A percentile compares a stretch with the other conserved stretches of the same genome.
phyloP scores from a whole-genome alignment of 441 rosid species.

The Capsella rubella region DNA sequence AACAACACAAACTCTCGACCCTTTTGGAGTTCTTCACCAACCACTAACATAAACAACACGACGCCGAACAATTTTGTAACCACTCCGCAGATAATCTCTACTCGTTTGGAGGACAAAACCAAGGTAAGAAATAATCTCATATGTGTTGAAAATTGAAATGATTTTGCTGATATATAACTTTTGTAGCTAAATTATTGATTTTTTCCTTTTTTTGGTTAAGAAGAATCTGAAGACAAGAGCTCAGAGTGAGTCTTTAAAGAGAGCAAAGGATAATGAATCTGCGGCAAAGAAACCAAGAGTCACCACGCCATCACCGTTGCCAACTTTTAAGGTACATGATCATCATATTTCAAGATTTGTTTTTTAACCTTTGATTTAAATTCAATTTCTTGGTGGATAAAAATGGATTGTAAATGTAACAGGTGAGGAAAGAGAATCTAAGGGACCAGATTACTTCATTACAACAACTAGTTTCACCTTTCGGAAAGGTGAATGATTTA shows the following conservation, averaged over 20 bases:
- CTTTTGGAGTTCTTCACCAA: constrained; percentile 54
- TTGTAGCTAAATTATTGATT: neutral
- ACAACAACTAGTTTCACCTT: constrained; percentile 86
- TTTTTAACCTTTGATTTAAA: constrained; percentile 1
- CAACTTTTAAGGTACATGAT: constrained; percentile 81
- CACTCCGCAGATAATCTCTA: constrained; percentile 41
- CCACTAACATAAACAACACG: constrained; percentile 47
- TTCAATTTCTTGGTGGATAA: constrained; percentile 33
- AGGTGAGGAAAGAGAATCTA: constrained; percentile 81
- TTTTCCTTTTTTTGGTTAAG: neutral
- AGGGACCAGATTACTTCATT: constrained; percentile 88
- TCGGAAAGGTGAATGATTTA: constrained; percentile 69
- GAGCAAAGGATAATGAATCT: constrained; percentile 57
- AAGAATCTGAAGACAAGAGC: constrained; percentile 47
- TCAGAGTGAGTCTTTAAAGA: constrained; percentile 56
- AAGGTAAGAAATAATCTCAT: constrained; percentile 31
- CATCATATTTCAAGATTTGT: constrained; percentile 25
- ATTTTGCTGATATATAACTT: neutral
- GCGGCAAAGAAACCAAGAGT: constrained; percentile 70
- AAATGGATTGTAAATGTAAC: constrained; percentile 39
- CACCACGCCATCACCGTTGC: constrained; percentile 85
- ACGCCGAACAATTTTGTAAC: constrained; percentile 43
- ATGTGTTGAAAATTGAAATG: constrained; percentile 4
- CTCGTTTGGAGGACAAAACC: constrained; percentile 38
- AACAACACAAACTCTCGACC: constrained; percentile 43